phyloP scores from a whole-genome alignment of 306 rosid species.

The Macrotyloma uniflorum region DNA sequence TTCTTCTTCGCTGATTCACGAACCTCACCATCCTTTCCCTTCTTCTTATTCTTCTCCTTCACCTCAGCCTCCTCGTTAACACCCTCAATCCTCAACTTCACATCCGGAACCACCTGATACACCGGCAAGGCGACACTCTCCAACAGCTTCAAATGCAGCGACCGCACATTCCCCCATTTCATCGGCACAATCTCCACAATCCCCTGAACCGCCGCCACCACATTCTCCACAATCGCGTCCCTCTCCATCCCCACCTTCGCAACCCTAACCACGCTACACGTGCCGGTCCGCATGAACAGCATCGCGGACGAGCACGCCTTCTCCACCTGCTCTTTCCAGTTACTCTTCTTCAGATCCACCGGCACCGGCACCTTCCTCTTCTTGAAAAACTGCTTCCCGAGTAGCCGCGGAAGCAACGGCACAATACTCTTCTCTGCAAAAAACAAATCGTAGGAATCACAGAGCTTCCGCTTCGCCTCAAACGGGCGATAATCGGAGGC shows the following conservation, averaged over 20 bases:
- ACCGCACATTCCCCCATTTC: constrained; percentile 78
- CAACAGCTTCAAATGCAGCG: constrained; percentile 74
- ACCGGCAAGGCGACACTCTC: constrained; percentile 73
- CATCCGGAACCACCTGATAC: constrained; percentile 66
- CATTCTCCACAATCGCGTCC: constrained; percentile 66
- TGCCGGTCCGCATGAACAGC: constrained; percentile 66
- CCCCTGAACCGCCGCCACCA: constrained; percentile 56
- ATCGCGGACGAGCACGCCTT: constrained; percentile 52
- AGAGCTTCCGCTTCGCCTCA: constrained; percentile 73
- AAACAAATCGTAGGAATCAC: constrained; percentile 67
- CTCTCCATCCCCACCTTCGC: constrained; percentile 56
- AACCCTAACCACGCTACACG: constrained; percentile 78
- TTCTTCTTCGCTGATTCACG: constrained; percentile 33
- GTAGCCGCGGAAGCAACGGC: constrained; percentile 52
- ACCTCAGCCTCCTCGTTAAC: background rate
- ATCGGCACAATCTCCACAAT: constrained; percentile 62
- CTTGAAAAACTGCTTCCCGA: constrained; percentile 82
- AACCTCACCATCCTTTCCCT: background rate
- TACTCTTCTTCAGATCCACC: constrained; percentile 63
- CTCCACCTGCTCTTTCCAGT: constrained; percentile 85
- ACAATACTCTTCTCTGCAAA: constrained; percentile 63
- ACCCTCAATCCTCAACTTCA: constrained; percentile 63
- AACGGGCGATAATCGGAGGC: constrained; percentile 69
- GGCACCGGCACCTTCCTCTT: constrained; percentile 85
- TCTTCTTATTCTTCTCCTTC: constrained; percentile 22